Evolutionary conservation across 2,329 filamentous ascomycete genomes (phyloP).

Genomic region (Scopulariopsis brevicaulis): DNA sequence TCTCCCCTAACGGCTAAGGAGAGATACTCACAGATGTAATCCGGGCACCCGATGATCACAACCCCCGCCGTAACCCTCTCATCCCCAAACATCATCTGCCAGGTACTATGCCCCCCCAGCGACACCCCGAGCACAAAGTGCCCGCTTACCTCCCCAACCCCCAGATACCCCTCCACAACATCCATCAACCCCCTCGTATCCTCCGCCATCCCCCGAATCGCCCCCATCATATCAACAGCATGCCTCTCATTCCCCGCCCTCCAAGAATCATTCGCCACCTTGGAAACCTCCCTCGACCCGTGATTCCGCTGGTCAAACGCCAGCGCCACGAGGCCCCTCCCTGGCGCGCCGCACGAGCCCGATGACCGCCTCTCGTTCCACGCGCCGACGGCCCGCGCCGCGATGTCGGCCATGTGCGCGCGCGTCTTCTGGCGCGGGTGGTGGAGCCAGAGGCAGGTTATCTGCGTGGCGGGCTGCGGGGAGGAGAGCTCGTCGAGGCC

Average conservation of each 20-base stretch:
- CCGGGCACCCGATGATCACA: slow-evolving; percentile 78
- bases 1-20: not conserved
- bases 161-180: slow-evolving; percentile 62
- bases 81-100: slow-evolving; percentile 73
- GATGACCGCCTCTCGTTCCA: slow-evolving; percentile 43
- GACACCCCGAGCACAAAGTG: slow-evolving; percentile 75
- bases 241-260: slow-evolving; percentile 66
- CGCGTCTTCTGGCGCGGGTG: slow-evolving; percentile 66
- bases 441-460: slow-evolving; percentile 84
- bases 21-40: slow-evolving; percentile 54
- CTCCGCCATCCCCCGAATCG: slow-evolving; percentile 59
- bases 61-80: slow-evolving; percentile 68
- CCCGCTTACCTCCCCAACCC: slow-evolving; percentile 31
- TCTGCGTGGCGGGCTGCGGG: slow-evolving; percentile 27
- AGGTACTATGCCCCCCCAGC: slow-evolving; percentile 77
- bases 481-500: slow-evolving; percentile 63
- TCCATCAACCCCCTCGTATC: slow-evolving; percentile 70
- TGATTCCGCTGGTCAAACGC: slow-evolving; percentile 93
- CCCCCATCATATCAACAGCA: slow-evolving; percentile 84
- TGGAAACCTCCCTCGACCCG: slow-evolving; percentile 58
- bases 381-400: slow-evolving; percentile 52
- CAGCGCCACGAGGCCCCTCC: slow-evolving; percentile 59
- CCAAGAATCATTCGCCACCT: slow-evolving; percentile 68
- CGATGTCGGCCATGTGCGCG: slow-evolving; percentile 65
- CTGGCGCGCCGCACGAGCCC: slow-evolving; percentile 12